Base-by-base conservation (phyloP, 768 basidiomycete species). In the Coprinopsis marcescibilis region DNA sequence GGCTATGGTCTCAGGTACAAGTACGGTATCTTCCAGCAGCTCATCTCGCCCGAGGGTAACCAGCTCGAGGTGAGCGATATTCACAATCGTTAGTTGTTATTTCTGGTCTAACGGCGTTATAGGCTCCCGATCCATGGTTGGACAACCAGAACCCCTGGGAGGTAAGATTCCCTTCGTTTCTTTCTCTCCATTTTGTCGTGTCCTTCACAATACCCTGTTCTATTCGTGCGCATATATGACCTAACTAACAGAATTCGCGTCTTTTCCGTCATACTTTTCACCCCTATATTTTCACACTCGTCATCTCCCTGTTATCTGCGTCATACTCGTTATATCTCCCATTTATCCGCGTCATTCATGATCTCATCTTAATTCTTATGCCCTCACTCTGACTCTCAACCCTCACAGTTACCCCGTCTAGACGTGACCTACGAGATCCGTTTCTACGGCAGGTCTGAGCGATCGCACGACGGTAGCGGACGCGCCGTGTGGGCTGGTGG, bases 21-120 rank as follows among this genome's bases (percentile, higher is more conserved):
- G 62, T 94, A 92, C 57, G 93, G 93, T 45, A 96, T 98, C 69
- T 98, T 99, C 78, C 86, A 93, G 66, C 84, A 89, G 66, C 77
- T 92, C 51, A 90, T 97, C 60, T 85, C 81, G 13, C 84, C 85
- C 1, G 81, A 86, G 47, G 89, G 89, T 11, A 73, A 84, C 36
- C 89, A 91, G 58, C 79, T 90, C 2, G 89, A 92, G 69, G 73
- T 73, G 53, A 25, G 55, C 25, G 27, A 24, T 2, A 17, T 6
- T 14, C 29, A 12, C 20, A 19, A 17, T 15, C 26, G 23, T 17
- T 19, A 40, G 36, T 23, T 48, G 36, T 41, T 14, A 36, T 8
- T 27, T 36, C n/a, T n/a, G n/a, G n/a, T n/a, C n/a, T n/a, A n/a
- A n/a, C n/a, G n/a, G n/a, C n/a, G n/a, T n/a, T n/a, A n/a, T 29